Evolutionary conservation across 306 rosid genomes (phyloP), one percentile per base, ranked within the genome.

Genomic region (Cucurbita maxima): DNA sequence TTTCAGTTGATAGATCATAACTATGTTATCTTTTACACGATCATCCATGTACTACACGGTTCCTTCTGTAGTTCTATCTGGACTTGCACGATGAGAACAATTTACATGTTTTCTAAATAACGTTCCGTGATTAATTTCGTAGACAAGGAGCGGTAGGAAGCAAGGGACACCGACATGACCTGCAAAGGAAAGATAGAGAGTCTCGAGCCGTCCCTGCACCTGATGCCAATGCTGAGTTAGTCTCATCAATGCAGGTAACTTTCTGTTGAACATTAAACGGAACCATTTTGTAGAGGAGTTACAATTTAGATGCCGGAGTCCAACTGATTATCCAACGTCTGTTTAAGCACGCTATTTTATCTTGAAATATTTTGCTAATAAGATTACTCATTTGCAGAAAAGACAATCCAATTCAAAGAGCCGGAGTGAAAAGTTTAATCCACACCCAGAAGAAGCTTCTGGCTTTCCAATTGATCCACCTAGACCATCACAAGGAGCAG

Each of bases 381-480:
- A 6, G 56, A 22, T 68, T 22, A 14, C 43, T 75, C 37, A 1
- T 72, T 76, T 78, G 76, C 92, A 94, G 99, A 95, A 95, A 88
- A 87, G 99, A 83, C 91, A 89, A 83, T 52, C 81, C 54, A 82
- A 78, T 79, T 79, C 97, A 14, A 91, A 88, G 83, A 95, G 99
- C 82, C 85, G 97, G 71, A 95, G 99, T 62, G 99, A 95, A 88
- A 95, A 89, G 88, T 95, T 95, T 79, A 91, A 89, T 73, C 92
- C 92, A 84, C 99, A 95, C 79, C 89, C 89, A 4, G 99, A 91
- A 84, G 99, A 95, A 75, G 96, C 91, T 22, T 95, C 99, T 48
- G 99, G 99, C 45, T 95, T 95, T 85, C 97, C 99, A 63, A 95
- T 95, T 62, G 99, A 95, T 61, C 99, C 99, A n/a, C 99, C 99